Evolutionary conservation across 805 yeast species (phyloP).

Genomic region (Candida lessepsii): DNA sequence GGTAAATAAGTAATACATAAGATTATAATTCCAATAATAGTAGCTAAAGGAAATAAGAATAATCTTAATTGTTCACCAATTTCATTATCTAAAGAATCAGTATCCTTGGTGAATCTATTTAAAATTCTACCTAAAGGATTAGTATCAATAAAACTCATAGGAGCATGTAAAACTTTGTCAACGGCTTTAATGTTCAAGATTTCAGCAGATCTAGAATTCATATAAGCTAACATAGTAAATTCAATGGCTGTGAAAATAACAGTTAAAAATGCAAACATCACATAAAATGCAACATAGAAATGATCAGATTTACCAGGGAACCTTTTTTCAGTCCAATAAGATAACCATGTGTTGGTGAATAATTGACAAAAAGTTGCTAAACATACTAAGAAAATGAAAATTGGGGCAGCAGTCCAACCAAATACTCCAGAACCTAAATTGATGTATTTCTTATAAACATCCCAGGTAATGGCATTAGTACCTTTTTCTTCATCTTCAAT

Average conservation of each 20-base stretch:
- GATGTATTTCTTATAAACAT: constrained; percentile 37
- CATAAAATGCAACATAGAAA: constrained; percentile 36
- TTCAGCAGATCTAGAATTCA: constrained; percentile 39
- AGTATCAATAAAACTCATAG: constrained; percentile 44
- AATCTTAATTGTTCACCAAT: constrained; percentile 43
- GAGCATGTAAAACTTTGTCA: constrained; percentile 38
- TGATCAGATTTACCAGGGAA: constrained; percentile 27
- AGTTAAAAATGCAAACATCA: constrained; percentile 35
- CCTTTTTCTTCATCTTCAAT: constrained; percentile 37
- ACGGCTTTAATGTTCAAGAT: constrained; percentile 38
- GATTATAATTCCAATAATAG: constrained; percentile 38
- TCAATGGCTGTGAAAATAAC: constrained; percentile 40
- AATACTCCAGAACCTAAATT: constrained; percentile 38
- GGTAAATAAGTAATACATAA: constrained; percentile 53
- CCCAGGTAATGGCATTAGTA: constrained; percentile 40
- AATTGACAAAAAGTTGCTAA: constrained; percentile 41
- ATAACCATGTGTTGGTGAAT: constrained; percentile 46
- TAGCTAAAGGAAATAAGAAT: constrained; percentile 40
- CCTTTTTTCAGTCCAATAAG: constrained; percentile 40
- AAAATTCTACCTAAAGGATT: constrained; percentile 44
- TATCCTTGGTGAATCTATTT: constrained; percentile 45
- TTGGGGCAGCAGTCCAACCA: constrained; percentile 32
- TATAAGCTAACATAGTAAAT: constrained; percentile 41
- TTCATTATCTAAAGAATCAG: constrained; percentile 46
- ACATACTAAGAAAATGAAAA: constrained; percentile 31